Evolutionary conservation across 805 yeast species (phyloP).

Genomic region (Nakazawaea anatomiae): DNA sequence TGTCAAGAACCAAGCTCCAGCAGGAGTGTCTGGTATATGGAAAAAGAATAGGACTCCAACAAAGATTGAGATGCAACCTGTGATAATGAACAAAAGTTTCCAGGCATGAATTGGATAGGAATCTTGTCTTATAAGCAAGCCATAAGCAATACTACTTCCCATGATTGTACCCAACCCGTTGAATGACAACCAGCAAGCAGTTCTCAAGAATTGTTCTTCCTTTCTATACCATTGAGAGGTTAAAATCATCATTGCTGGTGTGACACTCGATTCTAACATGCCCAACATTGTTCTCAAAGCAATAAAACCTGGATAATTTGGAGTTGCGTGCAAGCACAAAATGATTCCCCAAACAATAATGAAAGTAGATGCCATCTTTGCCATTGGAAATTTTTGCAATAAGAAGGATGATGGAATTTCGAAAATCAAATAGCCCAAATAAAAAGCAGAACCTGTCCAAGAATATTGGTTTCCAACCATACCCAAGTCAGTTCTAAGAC

Average conservation of each 20-base stretch:
- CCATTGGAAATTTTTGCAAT: constrained; percentile 49
- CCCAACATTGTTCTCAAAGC: constrained; percentile 41
- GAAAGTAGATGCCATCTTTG: constrained; percentile 38
- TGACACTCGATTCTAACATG: constrained; percentile 40
- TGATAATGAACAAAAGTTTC: constrained; percentile 54
- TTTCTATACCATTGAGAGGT: constrained; percentile 48
- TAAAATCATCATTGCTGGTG: constrained; percentile 47
- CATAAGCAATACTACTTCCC: constrained; percentile 43
- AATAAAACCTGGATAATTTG: constrained; percentile 26
- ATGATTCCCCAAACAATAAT: constrained; percentile 53
- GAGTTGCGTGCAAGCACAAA: constrained; percentile 41
- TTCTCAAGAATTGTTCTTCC: constrained; percentile 14
- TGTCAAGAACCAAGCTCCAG: constrained; percentile 26
- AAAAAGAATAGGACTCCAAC: constrained; percentile 41
- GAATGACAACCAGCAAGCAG: constrained; percentile 28
- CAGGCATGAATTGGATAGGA: constrained; percentile 35
- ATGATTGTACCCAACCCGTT: constrained; percentile 37
- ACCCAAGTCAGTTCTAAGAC: constrained; percentile 42
- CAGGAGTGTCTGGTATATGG: constrained; percentile 45
- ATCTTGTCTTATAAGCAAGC: constrained; percentile 41
- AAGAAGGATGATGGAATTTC: constrained; percentile 38
- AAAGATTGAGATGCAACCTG: constrained; percentile 45
- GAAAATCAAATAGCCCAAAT: constrained; percentile 47
- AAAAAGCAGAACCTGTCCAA: constrained; percentile 46
- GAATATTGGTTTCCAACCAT: constrained; percentile 38